Evolutionary conservation across 345 rosid genomes (phyloP), one percentile per base, ranked within the genome.

Genomic region (Microcos paniculata): DNA sequence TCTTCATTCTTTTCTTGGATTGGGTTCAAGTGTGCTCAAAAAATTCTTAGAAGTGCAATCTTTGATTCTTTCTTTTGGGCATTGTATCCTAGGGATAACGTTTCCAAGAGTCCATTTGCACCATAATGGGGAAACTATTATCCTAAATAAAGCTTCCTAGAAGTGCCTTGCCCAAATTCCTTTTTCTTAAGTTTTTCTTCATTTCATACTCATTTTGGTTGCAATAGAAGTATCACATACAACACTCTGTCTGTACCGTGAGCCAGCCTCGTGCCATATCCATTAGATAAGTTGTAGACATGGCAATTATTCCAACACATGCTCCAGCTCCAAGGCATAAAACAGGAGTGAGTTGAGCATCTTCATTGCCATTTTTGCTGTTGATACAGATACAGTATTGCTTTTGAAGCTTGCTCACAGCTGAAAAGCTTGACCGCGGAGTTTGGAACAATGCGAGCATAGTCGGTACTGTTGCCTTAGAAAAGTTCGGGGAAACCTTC

Each of bases 291-390:
- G 99, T 96, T 58, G 97, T 98, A 62, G 98, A 96, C 99, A 96
- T 96, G 78, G 98, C 98, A 83, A 96, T 94, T 82, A 96, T 96
- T 80, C 99, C 99, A 85, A 98, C 99, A 82, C 94, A 91, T 31
- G 99, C 99, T 66, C 98, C 99, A 85, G 98, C 99, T 81, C 98
- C 99, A 83, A 96, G 99, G 74, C 98, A 96, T 81, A 94, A 77
- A 82, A 96, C 30, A 77, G 99, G 98, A 84, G 97, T 92, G 74
- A 96, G 97, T 78, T 94, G 87, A 8, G 98, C 99, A 72, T 90
- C 95, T 55, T 90, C 99, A 73, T 90, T 91, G 77, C 97, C 97
- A 57, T n/a, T 93, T 89, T 83, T 82, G 90, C 87, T 81, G 93
- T 68, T 85, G 92, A 79, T 91, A 94, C 75, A 89, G 11, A 78